Evolutionary conservation across 192 early-diverging fungal species (phyloP).

Genomic region (Coemansia sp.): DNA sequence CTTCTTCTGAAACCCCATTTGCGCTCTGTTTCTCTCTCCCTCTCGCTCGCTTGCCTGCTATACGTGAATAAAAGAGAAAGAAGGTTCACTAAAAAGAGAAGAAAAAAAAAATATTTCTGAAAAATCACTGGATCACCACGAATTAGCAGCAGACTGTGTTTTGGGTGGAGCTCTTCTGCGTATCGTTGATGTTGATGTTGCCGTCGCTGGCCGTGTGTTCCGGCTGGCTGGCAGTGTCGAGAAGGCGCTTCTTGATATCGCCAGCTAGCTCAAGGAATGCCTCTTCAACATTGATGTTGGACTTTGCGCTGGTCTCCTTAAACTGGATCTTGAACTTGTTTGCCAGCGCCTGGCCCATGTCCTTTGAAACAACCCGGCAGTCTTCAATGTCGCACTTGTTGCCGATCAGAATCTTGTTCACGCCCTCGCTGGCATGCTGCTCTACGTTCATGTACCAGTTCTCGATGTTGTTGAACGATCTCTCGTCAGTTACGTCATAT

Average conservation of each 20-base stretch:
- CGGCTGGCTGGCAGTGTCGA: constrained; percentile 68
- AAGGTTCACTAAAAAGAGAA: not conserved
- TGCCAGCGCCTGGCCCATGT: constrained; percentile 93
- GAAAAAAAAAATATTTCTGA: constrained; percentile 1
- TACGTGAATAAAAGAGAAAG: not conserved
- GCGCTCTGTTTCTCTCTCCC: not conserved
- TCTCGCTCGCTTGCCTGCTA: too few species aligned
- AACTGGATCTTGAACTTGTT: constrained; percentile 95
- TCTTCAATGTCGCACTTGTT: constrained; percentile 99
- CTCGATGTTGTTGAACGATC: constrained; percentile 97
- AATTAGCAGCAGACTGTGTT: constrained; percentile 38
- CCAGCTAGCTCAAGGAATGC: constrained; percentile 95
- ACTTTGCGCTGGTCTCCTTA: constrained; percentile 96
- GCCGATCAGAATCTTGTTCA: constrained; percentile 98
- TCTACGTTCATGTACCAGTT: constrained; percentile 99
- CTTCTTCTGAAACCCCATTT: constrained; percentile 61
- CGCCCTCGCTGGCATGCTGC: constrained; percentile 97
- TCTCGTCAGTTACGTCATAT: constrained; percentile 98
- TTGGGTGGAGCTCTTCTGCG: constrained; percentile 33
- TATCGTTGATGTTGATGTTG: constrained; percentile 39
- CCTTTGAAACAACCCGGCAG: constrained; percentile 83
- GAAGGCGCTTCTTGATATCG: constrained; percentile 97
- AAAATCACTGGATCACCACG: not conserved
- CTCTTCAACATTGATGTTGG: constrained; percentile 96
- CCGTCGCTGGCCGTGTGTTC: constrained; percentile 26